Evolutionary conservation across 2,329 filamentous ascomycete genomes (phyloP).

Genomic region (Drechslerella stenobrocha): DNA sequence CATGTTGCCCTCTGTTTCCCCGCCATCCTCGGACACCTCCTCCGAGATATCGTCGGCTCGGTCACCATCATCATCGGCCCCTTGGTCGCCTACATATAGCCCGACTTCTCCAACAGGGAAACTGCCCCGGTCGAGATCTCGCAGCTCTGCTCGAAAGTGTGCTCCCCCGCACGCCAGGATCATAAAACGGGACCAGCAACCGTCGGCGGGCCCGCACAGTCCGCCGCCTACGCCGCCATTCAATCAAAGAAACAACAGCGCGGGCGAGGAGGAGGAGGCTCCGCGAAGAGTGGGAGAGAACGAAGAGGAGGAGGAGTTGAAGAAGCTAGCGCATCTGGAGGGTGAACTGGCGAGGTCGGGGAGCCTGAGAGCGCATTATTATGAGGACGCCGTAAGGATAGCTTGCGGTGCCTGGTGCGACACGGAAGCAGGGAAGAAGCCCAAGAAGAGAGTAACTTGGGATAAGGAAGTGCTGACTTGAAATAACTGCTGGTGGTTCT

Average conservation of each 20-base stretch:
- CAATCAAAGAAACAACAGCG: conserved; percentile 6
- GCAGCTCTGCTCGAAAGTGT: conserved; percentile 27
- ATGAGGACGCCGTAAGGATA: conserved; percentile 46
- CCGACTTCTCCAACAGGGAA: conserved; percentile 21
- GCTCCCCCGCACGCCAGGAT: conserved; percentile 42
- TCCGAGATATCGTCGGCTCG: conserved; percentile 17
- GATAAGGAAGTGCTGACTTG: conserved; percentile 19
- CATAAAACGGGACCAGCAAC: conserved; percentile 29
- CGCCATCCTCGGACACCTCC: conserved; percentile 19
- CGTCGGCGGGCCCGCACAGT: conserved; percentile 13
- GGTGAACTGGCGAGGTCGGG: conserved; percentile 14
- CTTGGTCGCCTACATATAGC: conserved; percentile 7
- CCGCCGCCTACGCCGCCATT: conserved; percentile 30
- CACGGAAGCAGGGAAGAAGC: conserved; percentile 13
- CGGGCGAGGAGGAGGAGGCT: neutral
- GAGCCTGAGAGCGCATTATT: conserved; percentile 31
- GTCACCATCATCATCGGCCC: conserved; percentile 13
- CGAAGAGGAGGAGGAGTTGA: neutral
- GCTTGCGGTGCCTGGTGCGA: conserved; percentile 46
- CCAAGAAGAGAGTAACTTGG: conserved; percentile 42
- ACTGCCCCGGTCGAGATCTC: conserved; percentile 26
- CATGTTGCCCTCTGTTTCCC: conserved; percentile 22
- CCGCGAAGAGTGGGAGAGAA: conserved; percentile 1
- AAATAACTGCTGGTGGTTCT: neutral
- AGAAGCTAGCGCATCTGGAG: conserved; percentile 8